Percentiles rank a stretch among this genome's conserved stretches.
phyloP scores from a whole-genome alignment of 371 early-diverging fungal genomes.

The Mortierella sp. region DNA sequence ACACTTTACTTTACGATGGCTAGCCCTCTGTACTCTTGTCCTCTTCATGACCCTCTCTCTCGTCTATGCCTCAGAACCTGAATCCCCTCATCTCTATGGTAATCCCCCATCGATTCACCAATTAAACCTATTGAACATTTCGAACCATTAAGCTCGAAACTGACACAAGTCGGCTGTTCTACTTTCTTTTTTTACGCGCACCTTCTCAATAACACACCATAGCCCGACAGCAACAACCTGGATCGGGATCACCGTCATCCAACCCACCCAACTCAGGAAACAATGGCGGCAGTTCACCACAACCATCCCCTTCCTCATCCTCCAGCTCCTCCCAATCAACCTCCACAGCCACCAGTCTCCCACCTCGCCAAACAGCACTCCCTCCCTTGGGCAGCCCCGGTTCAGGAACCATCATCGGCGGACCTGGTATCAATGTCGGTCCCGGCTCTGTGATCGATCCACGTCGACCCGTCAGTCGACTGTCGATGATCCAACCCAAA shows the following conservation, averaged over 20 bases:
- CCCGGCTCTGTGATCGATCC: slow-evolving; percentile 42
- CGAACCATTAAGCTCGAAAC: neutral
- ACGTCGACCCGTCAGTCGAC: slow-evolving; percentile 38
- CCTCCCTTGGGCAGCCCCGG: slow-evolving; percentile 9
- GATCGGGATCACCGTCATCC: neutral
- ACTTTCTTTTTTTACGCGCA: neutral
- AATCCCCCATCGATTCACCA: neutral
- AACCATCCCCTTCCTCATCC: neutral
- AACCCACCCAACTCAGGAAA: neutral
- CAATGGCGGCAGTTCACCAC: neutral
- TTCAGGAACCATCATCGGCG: slow-evolving; percentile 6
- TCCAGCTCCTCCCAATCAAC: neutral
- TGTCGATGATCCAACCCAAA: slow-evolving; percentile 48
- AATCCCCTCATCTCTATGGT: neutral
- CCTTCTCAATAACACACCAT: neutral
- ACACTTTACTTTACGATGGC: neutral
- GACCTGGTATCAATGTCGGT: slow-evolving; percentile 19
- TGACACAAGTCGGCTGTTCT: neutral
- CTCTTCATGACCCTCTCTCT: neutral
- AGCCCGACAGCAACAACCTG: slow-evolving; percentile 24
- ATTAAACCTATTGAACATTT: neutral
- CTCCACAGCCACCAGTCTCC: neutral
- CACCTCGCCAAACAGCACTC: slow-evolving; percentile 5
- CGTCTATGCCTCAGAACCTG: neutral
- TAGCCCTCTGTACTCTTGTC: neutral